A percentile compares a stretch with the other conserved stretches of the same genome.
phyloP scores from a whole-genome alignment of 2,329 filamentous ascomycete genomes.

The Verticillium nubilum region DNA sequence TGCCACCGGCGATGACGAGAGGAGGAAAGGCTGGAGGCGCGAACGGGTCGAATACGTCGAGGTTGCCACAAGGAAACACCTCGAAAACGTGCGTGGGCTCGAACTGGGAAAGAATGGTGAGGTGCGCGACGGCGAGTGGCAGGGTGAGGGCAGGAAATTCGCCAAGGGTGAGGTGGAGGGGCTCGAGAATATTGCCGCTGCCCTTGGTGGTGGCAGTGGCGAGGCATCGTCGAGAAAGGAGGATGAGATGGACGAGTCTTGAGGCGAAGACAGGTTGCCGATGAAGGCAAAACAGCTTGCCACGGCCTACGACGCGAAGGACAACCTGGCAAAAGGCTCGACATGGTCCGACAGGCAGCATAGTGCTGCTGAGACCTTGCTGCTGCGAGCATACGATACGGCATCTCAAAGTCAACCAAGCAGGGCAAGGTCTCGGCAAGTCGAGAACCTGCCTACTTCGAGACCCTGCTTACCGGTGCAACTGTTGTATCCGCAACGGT shows the following conservation, averaged over 20 bases:
- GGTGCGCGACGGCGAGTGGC: conserved; percentile 60
- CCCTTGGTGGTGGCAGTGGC: not conserved
- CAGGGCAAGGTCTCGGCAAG: too few relatives aligned
- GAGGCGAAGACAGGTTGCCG: not conserved
- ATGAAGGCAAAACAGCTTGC: not conserved
- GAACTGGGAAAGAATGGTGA: conserved; percentile 58
- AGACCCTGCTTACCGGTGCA: too few relatives aligned
- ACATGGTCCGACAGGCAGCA: too few relatives aligned
- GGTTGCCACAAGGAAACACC: conserved; percentile 66
- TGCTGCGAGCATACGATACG: too few relatives aligned
- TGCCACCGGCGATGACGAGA: conserved; percentile 16
- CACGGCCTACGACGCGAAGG: not conserved
- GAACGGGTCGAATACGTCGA: conserved; percentile 82
- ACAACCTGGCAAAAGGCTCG: too few relatives aligned
- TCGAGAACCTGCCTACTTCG: too few relatives aligned
- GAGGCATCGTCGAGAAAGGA: conserved; percentile 1
- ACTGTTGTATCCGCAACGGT: too few relatives aligned
- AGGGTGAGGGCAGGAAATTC: conserved; percentile 45
- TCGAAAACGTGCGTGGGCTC: conserved; percentile 65
- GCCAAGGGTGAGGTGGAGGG: conserved; percentile 50
- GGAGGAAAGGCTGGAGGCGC: conserved; percentile 54
- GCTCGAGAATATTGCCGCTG: conserved; percentile 34
- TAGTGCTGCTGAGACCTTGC: too few relatives aligned
- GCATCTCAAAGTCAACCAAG: too few relatives aligned
- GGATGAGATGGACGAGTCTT: conserved; percentile 24